Percentiles rank a stretch among this genome's conserved stretches.
phyloP scores from a whole-genome alignment of 148 eudicot species.

The Rhododendron mucronatum region DNA sequence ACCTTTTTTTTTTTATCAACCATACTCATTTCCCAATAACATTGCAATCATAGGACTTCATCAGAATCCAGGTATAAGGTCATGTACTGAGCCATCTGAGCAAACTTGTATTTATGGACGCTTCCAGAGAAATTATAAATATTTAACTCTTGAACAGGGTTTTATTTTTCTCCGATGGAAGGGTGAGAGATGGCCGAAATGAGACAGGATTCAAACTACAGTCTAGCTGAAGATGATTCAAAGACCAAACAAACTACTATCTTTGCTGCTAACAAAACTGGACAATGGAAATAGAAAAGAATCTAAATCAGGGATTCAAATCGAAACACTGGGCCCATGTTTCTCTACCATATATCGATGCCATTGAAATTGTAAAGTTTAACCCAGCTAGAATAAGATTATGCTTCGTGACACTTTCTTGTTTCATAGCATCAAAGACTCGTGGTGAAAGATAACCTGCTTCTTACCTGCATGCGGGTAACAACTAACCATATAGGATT shows the following conservation, averaged over 20 bases:
- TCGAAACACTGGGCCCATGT: neutral
- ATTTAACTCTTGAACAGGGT: neutral
- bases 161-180: neutral
- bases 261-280: neutral
- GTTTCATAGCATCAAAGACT: constrained; percentile 6
- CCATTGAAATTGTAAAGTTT: neutral
- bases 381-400: neutral
- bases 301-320: neutral
- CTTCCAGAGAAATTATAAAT: neutral
- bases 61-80: neutral
- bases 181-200: neutral
- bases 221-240: neutral
- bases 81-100: neutral
- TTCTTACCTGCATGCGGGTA: constrained; percentile 92
- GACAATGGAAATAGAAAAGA: neutral
- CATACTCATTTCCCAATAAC: neutral
- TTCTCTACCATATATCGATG: neutral
- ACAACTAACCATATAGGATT: constrained; percentile 98
- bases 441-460: neutral
- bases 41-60: neutral
- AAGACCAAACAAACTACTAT: neutral
- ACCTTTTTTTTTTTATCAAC: neutral
- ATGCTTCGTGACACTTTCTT: neutral
- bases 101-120: neutral
- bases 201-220: neutral